These are phyloP conservation scores for Paraconiothyrium brasiliense DNA, from an alignment of 2,329 filamentous ascomycete species.

Conservation along the genomic window DNA sequence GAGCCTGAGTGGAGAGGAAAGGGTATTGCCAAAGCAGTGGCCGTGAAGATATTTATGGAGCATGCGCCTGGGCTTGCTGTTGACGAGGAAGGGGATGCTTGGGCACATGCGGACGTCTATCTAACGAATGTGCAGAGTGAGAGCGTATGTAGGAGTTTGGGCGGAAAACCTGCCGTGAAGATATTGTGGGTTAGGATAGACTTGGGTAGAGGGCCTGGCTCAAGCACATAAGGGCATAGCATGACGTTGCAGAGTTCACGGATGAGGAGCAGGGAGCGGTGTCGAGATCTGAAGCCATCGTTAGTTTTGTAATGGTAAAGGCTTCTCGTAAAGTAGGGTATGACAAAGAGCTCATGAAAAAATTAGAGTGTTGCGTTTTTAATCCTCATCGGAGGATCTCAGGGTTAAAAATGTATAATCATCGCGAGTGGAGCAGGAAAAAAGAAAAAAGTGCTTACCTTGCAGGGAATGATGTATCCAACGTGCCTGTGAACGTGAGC, in stretches of 20 bases:
- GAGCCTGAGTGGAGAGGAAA: slow-evolving; percentile 67
- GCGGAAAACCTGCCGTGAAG: slow-evolving; percentile 65
- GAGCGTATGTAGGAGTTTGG: slow-evolving; percentile 69
- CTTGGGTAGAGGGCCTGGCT: slow-evolving; percentile 39
- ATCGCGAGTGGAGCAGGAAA: slow-evolving; percentile 49
- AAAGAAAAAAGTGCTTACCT: slow-evolving; percentile 47
- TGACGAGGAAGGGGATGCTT: slow-evolving; percentile 56
- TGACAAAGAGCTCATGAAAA: slow-evolving; percentile 66
- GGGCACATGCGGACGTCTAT: slow-evolving; percentile 71
- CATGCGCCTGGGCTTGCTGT: slow-evolving; percentile 39
- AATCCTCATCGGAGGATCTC: slow-evolving; percentile 65
- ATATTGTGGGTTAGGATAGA: slow-evolving; percentile 66
- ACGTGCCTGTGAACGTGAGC: slow-evolving; percentile 27
- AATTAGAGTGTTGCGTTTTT: slow-evolving; percentile 76
- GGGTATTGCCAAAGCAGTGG: slow-evolving; percentile 71
- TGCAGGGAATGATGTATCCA: slow-evolving; percentile 16
- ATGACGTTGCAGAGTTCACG: neutral
- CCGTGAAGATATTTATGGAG: slow-evolving; percentile 66
- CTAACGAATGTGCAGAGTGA: slow-evolving; percentile 68
- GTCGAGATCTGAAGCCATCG: slow-evolving; percentile 29
- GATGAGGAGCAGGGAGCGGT: neutral
- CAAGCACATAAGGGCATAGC: slow-evolving; percentile 17
- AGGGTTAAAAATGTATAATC: slow-evolving; percentile 76
- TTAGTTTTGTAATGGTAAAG: slow-evolving; percentile 28
- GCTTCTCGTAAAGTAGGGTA: slow-evolving; percentile 4